phyloP scores from a whole-genome alignment of 768 basidiomycete genomes.

The Boletus bicolor region DNA sequence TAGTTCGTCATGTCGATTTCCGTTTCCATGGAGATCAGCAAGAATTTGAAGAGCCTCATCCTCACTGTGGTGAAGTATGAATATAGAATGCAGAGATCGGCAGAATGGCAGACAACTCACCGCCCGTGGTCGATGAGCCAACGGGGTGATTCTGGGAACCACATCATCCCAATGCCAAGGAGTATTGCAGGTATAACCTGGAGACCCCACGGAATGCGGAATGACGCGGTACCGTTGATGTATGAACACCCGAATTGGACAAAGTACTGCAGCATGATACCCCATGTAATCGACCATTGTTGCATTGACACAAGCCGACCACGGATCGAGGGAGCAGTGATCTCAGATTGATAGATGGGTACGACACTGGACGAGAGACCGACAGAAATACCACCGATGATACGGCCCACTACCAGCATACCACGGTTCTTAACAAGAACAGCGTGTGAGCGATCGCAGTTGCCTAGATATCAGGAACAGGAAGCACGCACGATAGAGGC shows the following conservation, averaged over 20 bases:
- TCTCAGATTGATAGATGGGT: constrained; percentile 73
- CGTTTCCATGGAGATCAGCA: constrained; percentile 67
- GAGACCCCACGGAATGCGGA: constrained; percentile 78
- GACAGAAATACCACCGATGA: constrained; percentile 66
- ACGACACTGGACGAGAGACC: constrained; percentile 65
- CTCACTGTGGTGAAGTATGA: constrained; percentile 19
- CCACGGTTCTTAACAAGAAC: constrained; percentile 49
- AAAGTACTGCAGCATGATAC: constrained; percentile 73
- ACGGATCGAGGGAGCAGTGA: constrained; percentile 67
- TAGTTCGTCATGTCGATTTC: constrained; percentile 54
- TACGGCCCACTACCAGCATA: constrained; percentile 71
- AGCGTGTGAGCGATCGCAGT: not conserved
- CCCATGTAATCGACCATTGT: constrained; percentile 81
- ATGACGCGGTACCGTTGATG: constrained; percentile 66
- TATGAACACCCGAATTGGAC: constrained; percentile 70
- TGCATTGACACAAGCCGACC: constrained; percentile 75
- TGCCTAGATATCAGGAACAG: not conserved
- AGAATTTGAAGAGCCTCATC: constrained; percentile 68
- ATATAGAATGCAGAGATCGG: not conserved
- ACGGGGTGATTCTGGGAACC: constrained; percentile 71
- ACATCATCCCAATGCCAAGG: constrained; percentile 61
- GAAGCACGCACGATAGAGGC: constrained; percentile 42
- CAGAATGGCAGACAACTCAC: constrained; percentile 25
- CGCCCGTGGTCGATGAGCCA: constrained; percentile 64
- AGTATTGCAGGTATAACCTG: constrained; percentile 78